Base-by-base conservation (phyloP, 768 basidiomycete genomes). In the Leccinum fibrillosum region DNA sequence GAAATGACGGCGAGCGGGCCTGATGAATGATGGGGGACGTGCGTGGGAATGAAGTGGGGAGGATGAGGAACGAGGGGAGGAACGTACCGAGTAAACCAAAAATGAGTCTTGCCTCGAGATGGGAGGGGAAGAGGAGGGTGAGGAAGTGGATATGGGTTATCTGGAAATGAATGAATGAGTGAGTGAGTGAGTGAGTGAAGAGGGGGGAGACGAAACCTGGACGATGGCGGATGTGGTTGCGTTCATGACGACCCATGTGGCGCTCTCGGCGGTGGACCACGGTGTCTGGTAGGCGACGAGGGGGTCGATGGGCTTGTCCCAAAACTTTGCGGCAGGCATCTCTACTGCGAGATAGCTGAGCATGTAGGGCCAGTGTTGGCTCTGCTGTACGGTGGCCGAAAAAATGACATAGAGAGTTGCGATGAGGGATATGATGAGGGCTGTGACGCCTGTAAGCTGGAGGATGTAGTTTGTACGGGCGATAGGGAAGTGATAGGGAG, bases 121-220 rank as follows among this genome's bases (percentile, higher is more conserved):
- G 77, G 21, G 96, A 98, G 7, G 97, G 97, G 71, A 92, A 99
- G 10, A 99, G 80, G 11, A 98, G 81, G 7, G 97, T 96, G 54
- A 99, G 80, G 73, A 98, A 98, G 72, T 98, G 97, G 52, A 99
- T 97, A 70, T 98, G 95, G 0, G 97, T 96, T 52, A 94, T 89
- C 93, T 98, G 15, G 5, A 28, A 28, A 28, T 28, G n/a, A 28
- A 28, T 8, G 8, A 26, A 0, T 26, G 47, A 25, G 47, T 25
- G 12, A 23, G 45, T 28, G 8, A 10, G 30, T 10, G 30, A 11
- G 30, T 32, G 30, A 32, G 30, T 32, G 30, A 32, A 98, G 81
- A 6, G 95, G 28, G 4, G 35, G 23, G 21, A 12, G 21, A 75
- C 83, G 56, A 58, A 92, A 37, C 95, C 81, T 97, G 94, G 17